Percentiles rank a stretch among this genome's conserved stretches.
Evolutionary conservation across 129 eudicot genomes (phyloP).

Genomic region (Heracleum sosnowskyi): DNA sequence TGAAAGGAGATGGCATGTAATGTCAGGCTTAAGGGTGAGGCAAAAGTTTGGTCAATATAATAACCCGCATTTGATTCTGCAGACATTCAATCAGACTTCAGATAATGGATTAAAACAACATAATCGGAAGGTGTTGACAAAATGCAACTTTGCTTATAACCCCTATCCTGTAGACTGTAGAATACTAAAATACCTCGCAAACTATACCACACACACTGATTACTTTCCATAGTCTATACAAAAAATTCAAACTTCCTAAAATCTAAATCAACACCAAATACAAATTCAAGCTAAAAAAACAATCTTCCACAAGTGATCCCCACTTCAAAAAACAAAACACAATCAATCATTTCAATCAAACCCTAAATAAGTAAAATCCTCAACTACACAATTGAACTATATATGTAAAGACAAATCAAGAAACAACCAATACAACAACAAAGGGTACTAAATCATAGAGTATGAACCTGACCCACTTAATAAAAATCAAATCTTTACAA

Average conservation of each 20-base stretch:
- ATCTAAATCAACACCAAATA: not conserved
- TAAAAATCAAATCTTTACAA: conserved; percentile 3
- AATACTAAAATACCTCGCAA: not conserved
- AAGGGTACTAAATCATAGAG: not conserved
- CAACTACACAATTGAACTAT: not conserved
- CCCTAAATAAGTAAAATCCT: not conserved
- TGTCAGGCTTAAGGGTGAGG: conserved; percentile 27
- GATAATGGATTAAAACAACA: not conserved
- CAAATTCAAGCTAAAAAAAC: conserved; percentile 6
- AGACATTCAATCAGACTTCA: conserved; percentile 8
- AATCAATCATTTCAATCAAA: not conserved
- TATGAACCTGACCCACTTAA: not conserved
- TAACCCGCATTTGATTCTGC: conserved; percentile 31
- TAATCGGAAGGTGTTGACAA: not conserved
- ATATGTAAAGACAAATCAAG: not conserved
- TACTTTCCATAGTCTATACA: not conserved
- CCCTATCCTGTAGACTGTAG: conserved; percentile 6
- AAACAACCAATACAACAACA: not conserved
- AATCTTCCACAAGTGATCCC: not conserved
- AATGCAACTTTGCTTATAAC: conserved; percentile 5
- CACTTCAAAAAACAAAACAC: not conserved
- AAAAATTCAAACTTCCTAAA: not conserved
- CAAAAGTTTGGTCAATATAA: conserved; percentile 32
- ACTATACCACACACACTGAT: not conserved
- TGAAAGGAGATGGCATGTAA: conserved; percentile 43